phyloP scores from a whole-genome alignment of 208 protist genomes.

The Leishmania gerbilli region DNA sequence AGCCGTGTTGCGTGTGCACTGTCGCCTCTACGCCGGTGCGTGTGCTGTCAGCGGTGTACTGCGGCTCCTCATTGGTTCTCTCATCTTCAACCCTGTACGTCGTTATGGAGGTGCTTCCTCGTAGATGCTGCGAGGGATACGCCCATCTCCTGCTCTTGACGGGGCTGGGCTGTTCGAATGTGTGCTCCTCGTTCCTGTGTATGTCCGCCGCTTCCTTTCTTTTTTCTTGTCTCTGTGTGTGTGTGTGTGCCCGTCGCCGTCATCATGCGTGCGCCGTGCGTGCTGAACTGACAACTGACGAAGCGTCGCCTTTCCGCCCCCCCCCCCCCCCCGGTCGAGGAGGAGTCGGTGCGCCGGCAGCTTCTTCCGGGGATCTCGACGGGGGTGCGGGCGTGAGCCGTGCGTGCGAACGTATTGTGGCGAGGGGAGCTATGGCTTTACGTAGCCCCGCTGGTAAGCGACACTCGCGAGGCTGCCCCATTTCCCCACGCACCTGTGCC shows the following conservation, averaged over 20 bases:
- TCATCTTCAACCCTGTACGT: background rate
- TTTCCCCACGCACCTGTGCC: background rate
- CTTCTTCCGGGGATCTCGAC: background rate
- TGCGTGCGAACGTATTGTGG: background rate
- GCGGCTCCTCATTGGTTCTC: background rate
- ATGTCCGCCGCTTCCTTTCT: background rate
- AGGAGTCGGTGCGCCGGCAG: background rate
- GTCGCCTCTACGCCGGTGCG: background rate
- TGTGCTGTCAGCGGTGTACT: background rate
- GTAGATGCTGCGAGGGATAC: background rate
- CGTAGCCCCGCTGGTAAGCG: background rate
- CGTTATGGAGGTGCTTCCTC: background rate
- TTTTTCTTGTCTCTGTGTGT: background rate
- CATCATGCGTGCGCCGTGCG: background rate
- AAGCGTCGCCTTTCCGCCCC: background rate
- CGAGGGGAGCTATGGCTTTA: background rate
- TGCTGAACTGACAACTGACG: background rate
- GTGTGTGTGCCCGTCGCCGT: background rate
- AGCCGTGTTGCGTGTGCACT: background rate
- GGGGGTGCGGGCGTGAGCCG: background rate
- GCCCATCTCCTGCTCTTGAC: background rate
- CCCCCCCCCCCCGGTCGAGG: background rate
- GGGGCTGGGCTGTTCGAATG: background rate
- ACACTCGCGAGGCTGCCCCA: background rate
- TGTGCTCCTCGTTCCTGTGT: background rate